Base-by-base conservation (phyloP, 371 early-diverging fungal species). In the Mortierella sp. region DNA sequence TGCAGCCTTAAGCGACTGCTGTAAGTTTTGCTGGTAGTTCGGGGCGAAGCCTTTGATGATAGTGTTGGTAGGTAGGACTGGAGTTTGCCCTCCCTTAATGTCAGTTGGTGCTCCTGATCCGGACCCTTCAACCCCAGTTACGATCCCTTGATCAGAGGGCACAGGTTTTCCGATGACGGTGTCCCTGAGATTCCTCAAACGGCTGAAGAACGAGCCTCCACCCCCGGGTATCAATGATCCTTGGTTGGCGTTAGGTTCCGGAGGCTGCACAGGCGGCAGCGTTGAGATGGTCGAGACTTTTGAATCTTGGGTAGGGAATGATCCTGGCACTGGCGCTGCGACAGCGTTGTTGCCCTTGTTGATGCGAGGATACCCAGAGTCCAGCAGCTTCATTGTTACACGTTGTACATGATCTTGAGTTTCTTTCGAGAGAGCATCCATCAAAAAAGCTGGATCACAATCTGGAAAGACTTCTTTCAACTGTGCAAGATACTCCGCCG, bases 381-480 rank as follows among this genome's bases (percentile, higher is more conserved):
- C 89, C 1, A 93, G 73, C 5, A 95, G 80, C 68, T 84, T 84
- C 64, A 90, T 87, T 40, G 91, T 88, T 3, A 94, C 91, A 24
- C 89, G 87, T 20, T 88, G 86, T 0, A 88, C 88, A 76, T 90
- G 91, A 37, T 91, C 86, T 12, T 84, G 73, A 5, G 80, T 88
- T 69, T 92, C 88, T 32, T 86, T 86, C 18, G 84, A 76, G 11
- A 94, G 54, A 1, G 87, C 73, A 32, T 90, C 84, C 24, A 87
- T 86, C 55, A 95, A 85, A 75, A 86, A 92, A 2, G 85, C 84
- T 32, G 87, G 87, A 60, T 94, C 93, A 32, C 90, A 91, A 68
- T 94, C 91, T 0, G 94, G 90, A 84, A 94, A 95, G 37, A 94
- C 87, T 14, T 86, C 88, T 32, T 87, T 83, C 24, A 90, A 84